These are phyloP conservation scores for Fusarium goolgardi DNA, from an alignment of 2,329 filamentous ascomycete species.

Conservation along the genomic window DNA sequence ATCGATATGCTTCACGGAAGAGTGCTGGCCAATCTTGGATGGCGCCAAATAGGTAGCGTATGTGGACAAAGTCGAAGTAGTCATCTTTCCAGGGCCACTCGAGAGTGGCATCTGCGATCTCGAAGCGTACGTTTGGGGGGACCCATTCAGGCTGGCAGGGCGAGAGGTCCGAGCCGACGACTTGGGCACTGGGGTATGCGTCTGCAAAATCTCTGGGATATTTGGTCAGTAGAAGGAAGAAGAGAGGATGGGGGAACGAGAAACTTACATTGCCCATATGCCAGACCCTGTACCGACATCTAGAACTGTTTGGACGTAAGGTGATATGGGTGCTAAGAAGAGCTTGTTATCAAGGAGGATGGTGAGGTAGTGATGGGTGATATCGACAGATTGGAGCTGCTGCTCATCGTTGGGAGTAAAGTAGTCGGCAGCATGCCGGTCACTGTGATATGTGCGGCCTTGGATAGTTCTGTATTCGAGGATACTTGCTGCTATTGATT, in stretches of 20 bases:
- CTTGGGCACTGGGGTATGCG: constrained; percentile 28
- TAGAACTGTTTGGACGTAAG: constrained; percentile 39
- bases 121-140: constrained; percentile 39
- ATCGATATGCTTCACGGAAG: constrained; percentile 36
- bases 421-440: constrained; percentile 37
- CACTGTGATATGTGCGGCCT: constrained; percentile 44
- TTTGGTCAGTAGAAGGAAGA: not conserved
- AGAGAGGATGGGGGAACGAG: not conserved
- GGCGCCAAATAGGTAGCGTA: constrained; percentile 42
- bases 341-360: constrained; percentile 39
- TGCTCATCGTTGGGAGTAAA: constrained; percentile 43
- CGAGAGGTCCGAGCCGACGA: constrained; percentile 40
- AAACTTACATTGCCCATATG: constrained; percentile 32
- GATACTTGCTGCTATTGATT: constrained; percentile 41
- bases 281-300: constrained; percentile 44
- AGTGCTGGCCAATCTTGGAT: constrained; percentile 35
- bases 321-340: constrained; percentile 38
- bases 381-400: constrained; percentile 41
- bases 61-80: constrained; percentile 39
- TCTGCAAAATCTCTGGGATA: constrained; percentile 39
- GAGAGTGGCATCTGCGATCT: constrained; percentile 38
- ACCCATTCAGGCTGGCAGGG: constrained; percentile 42
- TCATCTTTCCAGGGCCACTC: constrained; percentile 39
- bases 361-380: constrained; percentile 44
- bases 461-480: constrained; percentile 41